A percentile compares a stretch with the other conserved stretches of the same genome.
phyloP scores from a whole-genome alignment of 768 basidiomycete species.

The Panus rudis region DNA sequence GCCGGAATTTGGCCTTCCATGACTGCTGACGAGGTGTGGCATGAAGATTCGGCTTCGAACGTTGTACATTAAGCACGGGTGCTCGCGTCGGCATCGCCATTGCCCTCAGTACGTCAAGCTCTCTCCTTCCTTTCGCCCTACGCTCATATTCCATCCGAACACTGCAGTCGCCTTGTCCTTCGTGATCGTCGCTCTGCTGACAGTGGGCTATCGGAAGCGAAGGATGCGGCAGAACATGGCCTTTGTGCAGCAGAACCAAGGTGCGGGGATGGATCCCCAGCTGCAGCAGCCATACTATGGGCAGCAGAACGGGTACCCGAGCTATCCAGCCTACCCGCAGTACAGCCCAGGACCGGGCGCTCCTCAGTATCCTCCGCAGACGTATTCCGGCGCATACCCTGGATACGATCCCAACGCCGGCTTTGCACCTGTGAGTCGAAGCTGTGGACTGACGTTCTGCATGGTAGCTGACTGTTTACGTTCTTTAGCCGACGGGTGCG shows the following conservation, averaged over 20 bases:
- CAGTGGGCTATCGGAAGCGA: conserved; percentile 1
- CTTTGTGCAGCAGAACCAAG: neutral
- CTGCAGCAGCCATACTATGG: neutral
- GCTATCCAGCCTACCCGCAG: conserved; percentile 1
- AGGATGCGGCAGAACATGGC: conserved; percentile 2
- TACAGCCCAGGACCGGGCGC: neutral
- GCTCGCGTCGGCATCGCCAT: conserved; percentile 10
- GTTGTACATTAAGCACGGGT: conserved; percentile 6
- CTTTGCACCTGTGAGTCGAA: conserved; percentile 9
- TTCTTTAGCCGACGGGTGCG: conserved; percentile 5
- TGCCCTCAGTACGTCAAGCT: conserved; percentile 4
- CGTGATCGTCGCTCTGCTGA: neutral
- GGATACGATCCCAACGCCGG: conserved; percentile 7
- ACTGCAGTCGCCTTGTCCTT: conserved; percentile 3
- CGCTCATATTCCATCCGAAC: neutral
- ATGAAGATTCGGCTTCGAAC: conserved; percentile 9
- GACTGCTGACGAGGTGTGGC: neutral
- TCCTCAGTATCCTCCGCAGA: conserved; percentile 8
- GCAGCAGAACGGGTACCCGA: conserved; percentile 1
- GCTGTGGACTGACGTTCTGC: neutral
- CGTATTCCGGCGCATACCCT: no score
- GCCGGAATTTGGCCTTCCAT: neutral
- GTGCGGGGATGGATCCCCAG: neutral
- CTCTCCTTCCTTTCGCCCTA: neutral
- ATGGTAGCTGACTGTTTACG: neutral